A percentile compares a stretch with the other conserved stretches of the same genome.
phyloP scores from a whole-genome alignment of 768 basidiomycete genomes.

The Auriscalpium vulgare region DNA sequence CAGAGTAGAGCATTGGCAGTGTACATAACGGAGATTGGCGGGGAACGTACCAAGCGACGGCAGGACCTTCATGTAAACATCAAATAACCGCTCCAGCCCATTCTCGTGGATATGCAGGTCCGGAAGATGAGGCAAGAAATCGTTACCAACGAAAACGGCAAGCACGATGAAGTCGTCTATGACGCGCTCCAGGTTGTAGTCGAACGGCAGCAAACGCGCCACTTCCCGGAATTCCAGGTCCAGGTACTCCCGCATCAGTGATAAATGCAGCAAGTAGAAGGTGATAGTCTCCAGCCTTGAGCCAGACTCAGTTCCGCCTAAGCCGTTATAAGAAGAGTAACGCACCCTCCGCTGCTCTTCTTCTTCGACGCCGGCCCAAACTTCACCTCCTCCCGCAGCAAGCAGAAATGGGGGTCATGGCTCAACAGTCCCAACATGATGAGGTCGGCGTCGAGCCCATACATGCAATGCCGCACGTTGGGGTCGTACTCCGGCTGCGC shows the following conservation, averaged over 20 bases:
- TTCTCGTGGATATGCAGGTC: constrained; percentile 98
- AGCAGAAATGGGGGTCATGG: constrained; percentile 98
- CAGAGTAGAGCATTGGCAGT: neutral
- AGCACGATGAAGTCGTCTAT: constrained; percentile 98
- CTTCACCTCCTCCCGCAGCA: constrained; percentile 95
- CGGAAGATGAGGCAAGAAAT: constrained; percentile 93
- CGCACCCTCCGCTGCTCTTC: constrained; percentile 55
- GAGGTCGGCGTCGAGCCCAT: constrained; percentile 96
- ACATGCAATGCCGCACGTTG: constrained; percentile 94
- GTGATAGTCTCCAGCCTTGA: constrained; percentile 64
- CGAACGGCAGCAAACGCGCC: constrained; percentile 58
- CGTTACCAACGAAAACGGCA: constrained; percentile 96
- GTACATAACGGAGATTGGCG: neutral
- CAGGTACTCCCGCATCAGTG: constrained; percentile 92
- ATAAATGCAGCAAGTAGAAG: constrained; percentile 93
- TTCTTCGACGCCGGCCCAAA: constrained; percentile 78
- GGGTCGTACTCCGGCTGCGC: constrained; percentile 96
- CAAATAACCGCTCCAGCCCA: constrained; percentile 86
- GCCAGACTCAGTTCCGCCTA: neutral
- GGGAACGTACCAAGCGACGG: constrained; percentile 54
- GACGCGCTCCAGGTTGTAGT: constrained; percentile 85
- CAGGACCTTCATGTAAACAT: constrained; percentile 89
- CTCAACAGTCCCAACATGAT: constrained; percentile 97
- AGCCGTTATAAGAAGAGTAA: neutral
- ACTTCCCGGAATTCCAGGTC: constrained; percentile 88